Evolutionary conservation across 2,329 filamentous ascomycete species (phyloP).

Genomic region (Daldinia sp.): DNA sequence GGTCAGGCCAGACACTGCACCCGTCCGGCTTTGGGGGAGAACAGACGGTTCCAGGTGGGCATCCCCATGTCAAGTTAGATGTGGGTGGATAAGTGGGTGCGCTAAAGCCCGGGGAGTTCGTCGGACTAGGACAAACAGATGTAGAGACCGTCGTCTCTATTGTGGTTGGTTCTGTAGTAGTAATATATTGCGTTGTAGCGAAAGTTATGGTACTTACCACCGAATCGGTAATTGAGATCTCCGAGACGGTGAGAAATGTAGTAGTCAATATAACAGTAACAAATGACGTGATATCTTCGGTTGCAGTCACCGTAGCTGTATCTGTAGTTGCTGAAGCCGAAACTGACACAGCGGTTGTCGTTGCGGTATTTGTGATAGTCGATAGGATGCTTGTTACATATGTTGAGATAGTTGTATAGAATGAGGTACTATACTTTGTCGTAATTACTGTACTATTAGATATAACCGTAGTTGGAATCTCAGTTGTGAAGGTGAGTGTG

Average conservation of each 20-base stretch:
- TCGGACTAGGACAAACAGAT: constrained; percentile 56
- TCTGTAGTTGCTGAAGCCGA: constrained; percentile 28
- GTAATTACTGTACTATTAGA: constrained; percentile 35
- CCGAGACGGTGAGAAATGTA: constrained; percentile 42
- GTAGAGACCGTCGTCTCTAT: constrained; percentile 42
- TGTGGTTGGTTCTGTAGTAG: constrained; percentile 39
- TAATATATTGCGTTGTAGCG: constrained; percentile 41
- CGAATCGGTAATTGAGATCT: constrained; percentile 44
- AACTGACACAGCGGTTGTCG: constrained; percentile 11
- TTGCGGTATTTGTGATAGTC: constrained; percentile 25
- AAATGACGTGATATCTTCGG: constrained; percentile 39
- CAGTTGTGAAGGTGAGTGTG: constrained; percentile 34
- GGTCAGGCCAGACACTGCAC: constrained; percentile 61
- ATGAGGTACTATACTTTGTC: constrained; percentile 38
- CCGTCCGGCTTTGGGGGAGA: constrained; percentile 57
- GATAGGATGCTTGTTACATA: constrained; percentile 35
- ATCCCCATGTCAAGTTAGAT: constrained; percentile 62
- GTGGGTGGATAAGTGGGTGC: constrained; percentile 44
- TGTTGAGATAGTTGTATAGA: constrained; percentile 36
- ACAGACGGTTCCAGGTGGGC: constrained; percentile 61
- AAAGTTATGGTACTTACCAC: constrained; percentile 44
- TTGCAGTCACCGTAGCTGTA: constrained; percentile 39
- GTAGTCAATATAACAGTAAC: constrained; percentile 42
- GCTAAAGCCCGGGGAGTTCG: constrained; percentile 44
- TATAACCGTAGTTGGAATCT: constrained; percentile 38